These are phyloP conservation scores for Penicillium nucicola DNA, from an alignment of 495 filamentous ascomycete species.

Conservation along the genomic window DNA sequence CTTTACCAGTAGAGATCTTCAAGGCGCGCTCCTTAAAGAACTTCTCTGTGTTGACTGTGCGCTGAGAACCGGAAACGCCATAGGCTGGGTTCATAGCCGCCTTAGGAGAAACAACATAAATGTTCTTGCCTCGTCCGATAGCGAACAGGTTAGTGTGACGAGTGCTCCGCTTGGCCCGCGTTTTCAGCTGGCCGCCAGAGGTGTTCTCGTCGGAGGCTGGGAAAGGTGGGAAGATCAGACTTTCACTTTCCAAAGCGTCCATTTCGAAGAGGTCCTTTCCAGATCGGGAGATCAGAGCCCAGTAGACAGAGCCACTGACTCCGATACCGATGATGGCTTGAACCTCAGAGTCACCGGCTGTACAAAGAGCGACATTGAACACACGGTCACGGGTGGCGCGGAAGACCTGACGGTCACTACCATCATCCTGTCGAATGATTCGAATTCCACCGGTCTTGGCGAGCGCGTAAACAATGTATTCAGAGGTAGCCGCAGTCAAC, in stretches of 20 bases:
- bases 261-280: slow-evolving; percentile 72
- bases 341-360: slow-evolving; percentile 48
- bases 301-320: slow-evolving; percentile 91
- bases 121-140: slow-evolving; percentile 91
- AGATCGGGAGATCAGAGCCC: slow-evolving; percentile 69
- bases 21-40: slow-evolving; percentile 82
- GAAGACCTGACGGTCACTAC: slow-evolving; percentile 84
- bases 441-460: slow-evolving; percentile 87
- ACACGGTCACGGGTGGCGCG: slow-evolving; percentile 82
- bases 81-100: slow-evolving; percentile 68
- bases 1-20: slow-evolving; percentile 94
- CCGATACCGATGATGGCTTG: slow-evolving; percentile 89
- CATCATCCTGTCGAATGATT: slow-evolving; percentile 91
- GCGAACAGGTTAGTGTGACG: slow-evolving; percentile 90
- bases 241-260: slow-evolving; percentile 68
- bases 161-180: slow-evolving; percentile 82
- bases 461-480: slow-evolving; percentile 90
- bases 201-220: slow-evolving; percentile 72
- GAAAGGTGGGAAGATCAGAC: slow-evolving; percentile 79
- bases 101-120: slow-evolving; percentile 83
- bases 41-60: slow-evolving; percentile 75
- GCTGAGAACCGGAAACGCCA: slow-evolving; percentile 67
- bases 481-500: slow-evolving; percentile 81
- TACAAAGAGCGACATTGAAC: slow-evolving; percentile 86
- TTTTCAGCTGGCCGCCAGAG: slow-evolving; percentile 90